Evolutionary conservation across 169 alveolate species (phyloP).

Genomic region (Plasmodium vinckei): DNA sequence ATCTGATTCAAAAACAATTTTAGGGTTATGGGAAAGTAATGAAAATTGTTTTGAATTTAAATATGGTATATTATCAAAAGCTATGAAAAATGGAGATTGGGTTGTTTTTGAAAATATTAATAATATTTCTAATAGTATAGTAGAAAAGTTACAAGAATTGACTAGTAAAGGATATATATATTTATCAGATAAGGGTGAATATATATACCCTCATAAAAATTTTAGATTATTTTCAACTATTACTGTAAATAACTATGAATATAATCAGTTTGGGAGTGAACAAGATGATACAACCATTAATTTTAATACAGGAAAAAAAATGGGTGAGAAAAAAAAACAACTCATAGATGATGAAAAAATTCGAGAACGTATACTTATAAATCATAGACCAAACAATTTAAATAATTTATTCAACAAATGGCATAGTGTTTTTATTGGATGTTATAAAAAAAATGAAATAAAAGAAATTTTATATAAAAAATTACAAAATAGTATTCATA

Average conservation of each 20-base stretch:
- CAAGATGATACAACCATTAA: neutral
- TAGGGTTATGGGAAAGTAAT: conserved; percentile 87
- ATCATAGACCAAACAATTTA: conserved; percentile 35
- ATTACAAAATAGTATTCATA: conserved; percentile 14
- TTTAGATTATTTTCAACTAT: conserved; percentile 79
- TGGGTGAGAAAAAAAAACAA: neutral
- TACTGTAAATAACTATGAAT: conserved; percentile 15
- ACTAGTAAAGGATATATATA: conserved; percentile 77
- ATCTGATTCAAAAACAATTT: conserved; percentile 84
- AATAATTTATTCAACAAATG: conserved; percentile 41
- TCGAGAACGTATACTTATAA: conserved; percentile 20
- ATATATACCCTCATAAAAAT: conserved; percentile 80
- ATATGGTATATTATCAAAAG: conserved; percentile 85
- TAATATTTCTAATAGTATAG: conserved; percentile 82
- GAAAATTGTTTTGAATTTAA: conserved; percentile 85
- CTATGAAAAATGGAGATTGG: conserved; percentile 88
- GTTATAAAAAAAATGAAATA: conserved; percentile 21
- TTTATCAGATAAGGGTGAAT: conserved; percentile 80
- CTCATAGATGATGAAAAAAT: conserved; percentile 2
- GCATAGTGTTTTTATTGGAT: conserved; percentile 45
- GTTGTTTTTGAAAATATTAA: conserved; percentile 85
- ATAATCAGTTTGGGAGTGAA: neutral
- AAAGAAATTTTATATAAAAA: conserved; percentile 64
- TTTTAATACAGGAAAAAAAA: neutral
- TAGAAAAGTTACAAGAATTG: conserved; percentile 79